Base-by-base conservation (phyloP, 257 asterid species). In the Echium plantagineum region DNA sequence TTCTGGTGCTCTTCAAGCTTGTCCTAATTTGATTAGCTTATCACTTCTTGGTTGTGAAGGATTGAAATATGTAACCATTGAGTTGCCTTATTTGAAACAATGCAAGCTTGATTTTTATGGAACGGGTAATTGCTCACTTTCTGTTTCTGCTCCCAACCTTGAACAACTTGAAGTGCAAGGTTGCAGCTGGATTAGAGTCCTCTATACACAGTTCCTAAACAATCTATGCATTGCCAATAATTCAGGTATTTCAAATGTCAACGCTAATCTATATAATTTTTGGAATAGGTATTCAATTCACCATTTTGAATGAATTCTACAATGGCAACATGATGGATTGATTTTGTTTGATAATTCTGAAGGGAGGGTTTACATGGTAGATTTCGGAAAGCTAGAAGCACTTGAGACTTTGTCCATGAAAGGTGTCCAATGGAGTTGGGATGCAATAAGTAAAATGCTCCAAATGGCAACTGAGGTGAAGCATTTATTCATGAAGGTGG, bases 391-490 rank as follows among this genome's bases (percentile, higher is more conserved):
- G 58, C 95, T 85, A 17, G 78, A 61, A 69, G 91, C 88, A 7
- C 78, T 87, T 31, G 96, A 91, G 68, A 69, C 84, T 5, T 67
- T 91, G 68, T 68, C 86, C 31, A 83, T 93, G 58, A 80, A 91
- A 73, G 99, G 99, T 57, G 81, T 93, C 17, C 95, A 89, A 65
- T 93, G 97, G 99, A 71, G 91, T 68, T 93, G 99, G 99, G 79
- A 74, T 71, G 96, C 97, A 15, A 62, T 89, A 65, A 83, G 82
- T 73, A 79, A 71, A 61, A 52, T 93, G 79, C 91, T 93, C 59
- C 94, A 73, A 49, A 71, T 89, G 94, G 96, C 97, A 5, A 71
- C 79, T 59, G 97, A 89, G 58, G 95, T 93, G 65, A 86, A 93
- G 75, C 88, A 93, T 59, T 94, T 93, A 59, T 86, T 67, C 69